These are phyloP conservation scores for Phytopythium aichiense DNA, from an alignment of 352 stramenopile species.

Conservation along the genomic window DNA sequence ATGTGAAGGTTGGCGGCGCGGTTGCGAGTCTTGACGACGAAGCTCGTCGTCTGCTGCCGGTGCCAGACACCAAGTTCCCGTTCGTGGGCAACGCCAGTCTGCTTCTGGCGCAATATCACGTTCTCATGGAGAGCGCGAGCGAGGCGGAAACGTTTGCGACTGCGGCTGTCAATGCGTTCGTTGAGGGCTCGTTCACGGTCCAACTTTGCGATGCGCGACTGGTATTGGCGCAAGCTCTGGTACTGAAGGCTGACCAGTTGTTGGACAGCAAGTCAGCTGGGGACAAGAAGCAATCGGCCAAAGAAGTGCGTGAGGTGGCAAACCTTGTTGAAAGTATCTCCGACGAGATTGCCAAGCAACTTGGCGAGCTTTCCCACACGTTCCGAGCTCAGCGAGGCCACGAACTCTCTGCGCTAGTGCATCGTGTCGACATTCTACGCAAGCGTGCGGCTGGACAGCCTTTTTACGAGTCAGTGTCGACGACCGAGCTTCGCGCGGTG, in stretches of 20 bases:
- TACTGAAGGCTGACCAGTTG: conserved; percentile 16
- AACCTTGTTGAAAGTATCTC: background rate
- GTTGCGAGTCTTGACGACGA: background rate
- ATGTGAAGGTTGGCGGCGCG: too few species aligned
- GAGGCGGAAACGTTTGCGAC: conserved; percentile 12
- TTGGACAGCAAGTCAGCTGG: conserved; percentile 3
- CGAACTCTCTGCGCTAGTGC: background rate
- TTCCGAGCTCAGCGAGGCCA: background rate
- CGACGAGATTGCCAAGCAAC: background rate
- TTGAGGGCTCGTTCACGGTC: conserved; percentile 7
- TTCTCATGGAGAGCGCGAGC: conserved; percentile 4
- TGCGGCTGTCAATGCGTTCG: conserved; percentile 15
- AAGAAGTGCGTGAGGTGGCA: background rate
- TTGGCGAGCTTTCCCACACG: background rate
- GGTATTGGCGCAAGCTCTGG: conserved; percentile 22
- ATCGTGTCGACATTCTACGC: background rate
- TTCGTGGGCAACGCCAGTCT: conserved; percentile 27
- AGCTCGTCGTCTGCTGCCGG: conserved; percentile 9
- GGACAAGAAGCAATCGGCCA: background rate
- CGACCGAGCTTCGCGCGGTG: conserved; percentile 22
- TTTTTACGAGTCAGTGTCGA: conserved; percentile 32
- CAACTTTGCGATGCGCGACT: conserved; percentile 17
- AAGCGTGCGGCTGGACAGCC: conserved; percentile 10
- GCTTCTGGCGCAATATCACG: conserved; percentile 16
- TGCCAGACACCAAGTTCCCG: conserved; percentile 27